Conservation (phyloP, 108 stramenopile genomes). For the Nannochloropsis salina region DNA sequence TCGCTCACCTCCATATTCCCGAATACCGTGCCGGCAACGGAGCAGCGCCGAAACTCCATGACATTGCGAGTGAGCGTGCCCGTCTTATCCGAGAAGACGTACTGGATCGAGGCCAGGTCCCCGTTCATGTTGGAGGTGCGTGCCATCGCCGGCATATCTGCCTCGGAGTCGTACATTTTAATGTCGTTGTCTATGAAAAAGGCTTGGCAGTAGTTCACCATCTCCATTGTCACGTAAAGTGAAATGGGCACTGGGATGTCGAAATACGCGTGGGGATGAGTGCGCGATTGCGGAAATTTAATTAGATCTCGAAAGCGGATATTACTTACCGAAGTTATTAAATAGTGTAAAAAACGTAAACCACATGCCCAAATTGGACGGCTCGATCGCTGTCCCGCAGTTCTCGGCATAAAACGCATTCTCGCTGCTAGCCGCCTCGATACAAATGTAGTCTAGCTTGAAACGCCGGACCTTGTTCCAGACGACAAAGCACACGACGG, state of each 20-base stretch:
- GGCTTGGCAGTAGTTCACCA: conserved; percentile 55
- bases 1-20: conserved; percentile 1
- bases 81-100: conserved; percentile 55
- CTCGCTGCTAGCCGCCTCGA: conserved; percentile 28
- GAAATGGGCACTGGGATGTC: conserved; percentile 63
- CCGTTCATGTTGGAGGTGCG: conserved; percentile 60
- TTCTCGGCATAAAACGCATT: not conserved
- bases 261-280: conserved; percentile 28
- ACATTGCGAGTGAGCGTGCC: conserved; percentile 52
- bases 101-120: conserved; percentile 52
- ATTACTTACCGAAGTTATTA: conserved; percentile 13
- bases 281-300: no score
- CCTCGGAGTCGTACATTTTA: conserved; percentile 76
- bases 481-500: not conserved
- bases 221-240: conserved; percentile 61
- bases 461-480: not conserved
- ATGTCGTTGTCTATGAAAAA: conserved; percentile 59
- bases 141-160: conserved; percentile 46
- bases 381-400: not conserved
- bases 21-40: conserved; percentile 29
- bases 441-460: not conserved
- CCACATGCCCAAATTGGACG: not conserved
- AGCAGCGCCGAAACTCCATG: conserved; percentile 51
- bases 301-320: no score
- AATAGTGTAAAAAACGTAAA: not conserved